Evolutionary conservation across 176 grass and related monocot species (phyloP).

Genomic region (Cymbopogon citratus): DNA sequence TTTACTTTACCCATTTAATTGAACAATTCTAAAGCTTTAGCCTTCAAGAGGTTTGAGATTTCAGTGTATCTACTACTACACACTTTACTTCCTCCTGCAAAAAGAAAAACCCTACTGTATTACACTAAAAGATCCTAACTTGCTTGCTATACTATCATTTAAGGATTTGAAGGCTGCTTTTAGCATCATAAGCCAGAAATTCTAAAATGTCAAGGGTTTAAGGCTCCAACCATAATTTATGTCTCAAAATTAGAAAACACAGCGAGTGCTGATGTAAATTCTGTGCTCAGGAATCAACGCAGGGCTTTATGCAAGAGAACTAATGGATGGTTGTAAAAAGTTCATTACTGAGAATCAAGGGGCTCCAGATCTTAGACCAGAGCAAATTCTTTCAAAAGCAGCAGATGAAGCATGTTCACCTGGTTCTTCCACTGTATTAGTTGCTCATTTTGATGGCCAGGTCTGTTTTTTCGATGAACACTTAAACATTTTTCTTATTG

Average conservation of each 20-base stretch:
- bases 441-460: constrained; percentile 91
- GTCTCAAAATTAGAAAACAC: neutral
- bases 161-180: neutral
- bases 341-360: constrained; percentile 36
- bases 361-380: constrained; percentile 37
- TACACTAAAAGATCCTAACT: neutral
- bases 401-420: constrained; percentile 65
- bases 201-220: constrained; percentile 11
- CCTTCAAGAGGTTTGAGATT: neutral
- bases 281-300: constrained; percentile 68
- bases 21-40: neutral
- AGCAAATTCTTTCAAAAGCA: constrained; percentile 59
- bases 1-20: neutral
- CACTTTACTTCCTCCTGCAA: neutral
- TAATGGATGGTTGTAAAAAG: constrained; percentile 77
- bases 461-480: constrained; percentile 31
- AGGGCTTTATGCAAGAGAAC: constrained; percentile 72
- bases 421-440: constrained; percentile 87
- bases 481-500: neutral
- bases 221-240: neutral
- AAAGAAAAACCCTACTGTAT: neutral
- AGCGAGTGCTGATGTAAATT: neutral
- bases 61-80: neutral
- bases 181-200: constrained; percentile 7
- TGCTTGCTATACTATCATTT: neutral